These are phyloP conservation scores for Carex scoparia DNA, from an alignment of 176 grass and related monocot genomes.

Conservation along the genomic window DNA sequence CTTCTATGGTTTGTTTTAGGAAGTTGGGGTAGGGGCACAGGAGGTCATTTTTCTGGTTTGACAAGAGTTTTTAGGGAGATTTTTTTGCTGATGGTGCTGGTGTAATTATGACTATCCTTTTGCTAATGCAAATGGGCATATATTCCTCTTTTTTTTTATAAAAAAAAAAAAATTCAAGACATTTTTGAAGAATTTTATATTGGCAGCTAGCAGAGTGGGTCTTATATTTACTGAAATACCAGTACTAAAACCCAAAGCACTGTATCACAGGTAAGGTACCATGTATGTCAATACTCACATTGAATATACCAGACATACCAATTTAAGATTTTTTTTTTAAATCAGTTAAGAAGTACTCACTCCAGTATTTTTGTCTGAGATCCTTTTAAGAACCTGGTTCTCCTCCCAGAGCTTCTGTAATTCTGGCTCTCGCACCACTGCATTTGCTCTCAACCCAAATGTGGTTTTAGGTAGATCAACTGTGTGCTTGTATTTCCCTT, in stretches of 20 bases:
- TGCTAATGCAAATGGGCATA: too few species aligned
- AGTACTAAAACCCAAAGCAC: not conserved
- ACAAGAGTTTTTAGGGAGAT: too few species aligned
- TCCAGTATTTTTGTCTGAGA: constrained; percentile 84
- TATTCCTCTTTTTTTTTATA: too few species aligned
- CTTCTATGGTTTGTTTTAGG: too few species aligned
- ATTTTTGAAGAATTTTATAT: not conserved
- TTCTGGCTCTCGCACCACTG: constrained; percentile 72
- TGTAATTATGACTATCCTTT: too few species aligned
- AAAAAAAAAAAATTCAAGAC: not conserved
- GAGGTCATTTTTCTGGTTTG: too few species aligned
- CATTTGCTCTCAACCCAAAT: constrained; percentile 86
- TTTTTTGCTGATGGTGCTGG: too few species aligned
- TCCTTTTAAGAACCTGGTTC: constrained; percentile 84
- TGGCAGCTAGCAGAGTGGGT: not conserved
- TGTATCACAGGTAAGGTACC: not conserved
- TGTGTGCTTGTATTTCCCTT: constrained; percentile 90
- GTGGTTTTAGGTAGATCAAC: constrained; percentile 85
- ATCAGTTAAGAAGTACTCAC: constrained; percentile 33
- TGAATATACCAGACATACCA: not conserved
- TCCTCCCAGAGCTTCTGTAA: constrained; percentile 94
- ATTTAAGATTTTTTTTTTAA: not conserved
- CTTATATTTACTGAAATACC: not conserved
- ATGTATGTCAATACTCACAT: not conserved
- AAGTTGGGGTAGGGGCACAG: too few species aligned